Conservation (phyloP, 129 eudicot species). For the Artemisia tridentata region DNA sequence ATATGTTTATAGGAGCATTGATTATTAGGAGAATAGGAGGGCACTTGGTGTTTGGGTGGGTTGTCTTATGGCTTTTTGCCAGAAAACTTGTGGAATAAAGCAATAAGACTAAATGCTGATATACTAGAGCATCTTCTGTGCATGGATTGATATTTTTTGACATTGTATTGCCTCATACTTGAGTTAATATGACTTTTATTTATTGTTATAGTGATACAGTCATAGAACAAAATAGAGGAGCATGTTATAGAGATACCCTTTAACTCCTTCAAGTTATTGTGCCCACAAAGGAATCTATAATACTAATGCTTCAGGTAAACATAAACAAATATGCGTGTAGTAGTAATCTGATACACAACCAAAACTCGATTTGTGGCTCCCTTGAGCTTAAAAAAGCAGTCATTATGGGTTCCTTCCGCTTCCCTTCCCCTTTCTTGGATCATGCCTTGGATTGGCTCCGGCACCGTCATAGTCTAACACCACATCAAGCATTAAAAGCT, state of each 20-base stretch:
- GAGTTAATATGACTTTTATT: too few species aligned
- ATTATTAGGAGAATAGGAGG: too few species aligned
- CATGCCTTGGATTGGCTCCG: slow-evolving; percentile 71
- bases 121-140: not conserved
- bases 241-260: not conserved
- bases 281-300: slow-evolving; percentile 33
- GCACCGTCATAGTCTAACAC: slow-evolving; percentile 75
- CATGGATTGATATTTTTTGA: too few species aligned
- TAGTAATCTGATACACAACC: slow-evolving; percentile 18
- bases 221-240: too few species aligned
- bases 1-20: too few species aligned
- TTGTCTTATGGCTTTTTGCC: too few species aligned
- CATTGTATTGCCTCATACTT: too few species aligned
- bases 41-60: too few species aligned
- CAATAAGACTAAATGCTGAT: not conserved
- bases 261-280: slow-evolving; percentile 4
- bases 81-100: too few species aligned
- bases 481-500: slow-evolving; percentile 37
- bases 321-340: slow-evolving; percentile 18
- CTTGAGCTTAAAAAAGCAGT: slow-evolving; percentile 23
- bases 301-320: slow-evolving; percentile 15
- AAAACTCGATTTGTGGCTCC: not conserved
- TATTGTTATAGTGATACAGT: too few species aligned
- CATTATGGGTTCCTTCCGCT: slow-evolving; percentile 44
- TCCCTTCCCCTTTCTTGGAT: slow-evolving; percentile 59